Evolutionary conservation across 192 early-diverging fungal genomes (phyloP).

Genomic region (Helicostylum pulchrum): DNA sequence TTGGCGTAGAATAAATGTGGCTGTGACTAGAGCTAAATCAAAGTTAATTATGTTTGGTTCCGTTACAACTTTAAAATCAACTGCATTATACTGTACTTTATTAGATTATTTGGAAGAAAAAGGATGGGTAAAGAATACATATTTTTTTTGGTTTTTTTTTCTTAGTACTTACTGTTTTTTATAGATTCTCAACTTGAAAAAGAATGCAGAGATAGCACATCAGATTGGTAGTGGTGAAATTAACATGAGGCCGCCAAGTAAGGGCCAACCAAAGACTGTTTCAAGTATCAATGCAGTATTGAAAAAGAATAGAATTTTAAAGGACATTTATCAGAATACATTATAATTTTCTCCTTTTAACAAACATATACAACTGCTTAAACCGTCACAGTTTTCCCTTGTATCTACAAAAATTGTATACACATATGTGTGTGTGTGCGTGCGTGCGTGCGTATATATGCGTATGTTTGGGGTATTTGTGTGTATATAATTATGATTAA

Average conservation of each 20-base stretch:
- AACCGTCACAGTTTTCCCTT: too few species aligned
- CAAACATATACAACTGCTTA: neutral
- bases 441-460: too few species aligned
- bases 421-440: too few species aligned
- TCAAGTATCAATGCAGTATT: neutral
- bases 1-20: constrained; percentile 93
- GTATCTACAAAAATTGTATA: too few species aligned
- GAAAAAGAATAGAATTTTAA: neutral
- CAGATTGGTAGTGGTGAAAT: too few species aligned
- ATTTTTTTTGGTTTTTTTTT: neutral
- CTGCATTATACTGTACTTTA: constrained; percentile 55
- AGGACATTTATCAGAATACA: neutral
- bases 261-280: too few species aligned
- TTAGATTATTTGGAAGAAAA: constrained; percentile 41
- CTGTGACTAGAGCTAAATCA: constrained; percentile 82
- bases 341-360: neutral
- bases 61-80: constrained; percentile 58
- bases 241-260: too few species aligned
- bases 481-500: too few species aligned
- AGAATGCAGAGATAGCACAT: too few species aligned
- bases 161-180: neutral
- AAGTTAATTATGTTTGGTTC: constrained; percentile 93
- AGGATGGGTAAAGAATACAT: constrained; percentile 34
- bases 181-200: neutral
- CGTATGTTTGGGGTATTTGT: too few species aligned